These are phyloP conservation scores for Mycotypha africana DNA, from an alignment of 371 early-diverging fungal genomes.

Conservation along the genomic window DNA sequence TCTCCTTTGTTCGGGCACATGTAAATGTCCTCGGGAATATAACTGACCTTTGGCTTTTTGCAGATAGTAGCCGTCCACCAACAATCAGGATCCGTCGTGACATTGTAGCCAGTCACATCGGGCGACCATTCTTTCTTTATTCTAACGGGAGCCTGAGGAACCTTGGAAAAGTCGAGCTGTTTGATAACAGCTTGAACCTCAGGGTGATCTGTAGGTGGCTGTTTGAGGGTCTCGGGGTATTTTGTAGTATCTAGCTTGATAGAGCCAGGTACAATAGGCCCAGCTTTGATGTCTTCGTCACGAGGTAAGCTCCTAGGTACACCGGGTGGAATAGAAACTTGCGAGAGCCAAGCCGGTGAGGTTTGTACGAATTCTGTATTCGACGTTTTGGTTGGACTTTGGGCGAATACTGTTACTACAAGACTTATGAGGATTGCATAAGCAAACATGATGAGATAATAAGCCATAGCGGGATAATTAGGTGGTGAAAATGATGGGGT, in stretches of 20 bases:
- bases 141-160: conserved; percentile 29
- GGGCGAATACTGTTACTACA: too few species aligned
- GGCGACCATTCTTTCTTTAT: conserved; percentile 19
- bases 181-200: conserved; percentile 43
- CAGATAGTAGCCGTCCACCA: conserved; percentile 29
- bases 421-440: too few species aligned
- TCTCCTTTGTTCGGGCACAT: conserved; percentile 21
- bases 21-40: conserved; percentile 24
- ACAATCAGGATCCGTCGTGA: conserved; percentile 16
- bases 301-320: too few species aligned
- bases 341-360: conserved; percentile 32
- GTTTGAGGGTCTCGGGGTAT: conserved; percentile 25
- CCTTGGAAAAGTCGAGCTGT: conserved; percentile 39
- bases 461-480: too few species aligned
- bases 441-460: too few species aligned
- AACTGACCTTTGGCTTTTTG: conserved; percentile 15
- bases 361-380: conserved; percentile 8
- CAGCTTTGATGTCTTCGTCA: conserved; percentile 18
- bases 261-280: conserved; percentile 12
- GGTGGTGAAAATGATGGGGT: too few species aligned
- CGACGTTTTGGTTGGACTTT: not conserved
- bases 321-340: too few species aligned
- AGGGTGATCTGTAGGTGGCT: conserved; percentile 30
- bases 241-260: conserved; percentile 6
- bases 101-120: conserved; percentile 23